phyloP scores from a whole-genome alignment of 2,329 filamentous ascomycete species.

The Stachybotrys chlorohalonatus region DNA sequence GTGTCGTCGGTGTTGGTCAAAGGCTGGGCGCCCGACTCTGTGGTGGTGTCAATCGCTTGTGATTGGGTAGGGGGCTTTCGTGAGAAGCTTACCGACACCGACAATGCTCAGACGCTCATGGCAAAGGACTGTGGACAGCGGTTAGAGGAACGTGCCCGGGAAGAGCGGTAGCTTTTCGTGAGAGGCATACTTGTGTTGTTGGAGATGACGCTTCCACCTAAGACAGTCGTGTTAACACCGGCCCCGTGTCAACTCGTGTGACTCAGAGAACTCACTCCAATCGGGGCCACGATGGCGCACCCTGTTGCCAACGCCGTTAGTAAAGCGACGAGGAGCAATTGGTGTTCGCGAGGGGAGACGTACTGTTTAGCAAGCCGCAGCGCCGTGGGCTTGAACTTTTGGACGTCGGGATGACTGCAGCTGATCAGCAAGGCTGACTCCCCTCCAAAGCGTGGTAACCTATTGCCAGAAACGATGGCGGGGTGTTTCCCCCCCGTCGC shows the following conservation, averaged over 20 bases:
- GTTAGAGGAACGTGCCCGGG: constrained; percentile 14
- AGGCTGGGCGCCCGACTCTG: constrained; percentile 92
- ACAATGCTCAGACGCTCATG: constrained; percentile 98
- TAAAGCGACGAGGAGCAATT: not conserved
- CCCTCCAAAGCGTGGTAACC: not conserved
- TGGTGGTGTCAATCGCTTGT: constrained; percentile 7
- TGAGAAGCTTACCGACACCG: constrained; percentile 65
- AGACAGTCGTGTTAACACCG: constrained; percentile 17
- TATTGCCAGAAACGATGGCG: constrained; percentile 12
- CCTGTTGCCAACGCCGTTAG: constrained; percentile 22
- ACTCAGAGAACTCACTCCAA: constrained; percentile 67
- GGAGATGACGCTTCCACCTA: constrained; percentile 79
- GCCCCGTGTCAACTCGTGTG: not conserved
- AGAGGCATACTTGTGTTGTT: constrained; percentile 76
- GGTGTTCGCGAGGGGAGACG: constrained; percentile 26
- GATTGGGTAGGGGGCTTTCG: constrained; percentile 4
- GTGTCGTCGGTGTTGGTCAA: constrained; percentile 83
- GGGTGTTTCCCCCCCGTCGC: constrained; percentile 13
- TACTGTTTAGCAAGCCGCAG: constrained; percentile 91
- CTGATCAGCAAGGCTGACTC: constrained; percentile 2
- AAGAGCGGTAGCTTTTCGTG: constrained; percentile 8
- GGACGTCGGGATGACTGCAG: constrained; percentile 76
- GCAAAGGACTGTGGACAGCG: constrained; percentile 60
- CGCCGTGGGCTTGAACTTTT: constrained; percentile 92
- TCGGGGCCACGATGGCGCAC: constrained; percentile 95